Conservation (phyloP, 1,284 basidiomycete genomes). For the Fomitopsis palustris region DNA sequence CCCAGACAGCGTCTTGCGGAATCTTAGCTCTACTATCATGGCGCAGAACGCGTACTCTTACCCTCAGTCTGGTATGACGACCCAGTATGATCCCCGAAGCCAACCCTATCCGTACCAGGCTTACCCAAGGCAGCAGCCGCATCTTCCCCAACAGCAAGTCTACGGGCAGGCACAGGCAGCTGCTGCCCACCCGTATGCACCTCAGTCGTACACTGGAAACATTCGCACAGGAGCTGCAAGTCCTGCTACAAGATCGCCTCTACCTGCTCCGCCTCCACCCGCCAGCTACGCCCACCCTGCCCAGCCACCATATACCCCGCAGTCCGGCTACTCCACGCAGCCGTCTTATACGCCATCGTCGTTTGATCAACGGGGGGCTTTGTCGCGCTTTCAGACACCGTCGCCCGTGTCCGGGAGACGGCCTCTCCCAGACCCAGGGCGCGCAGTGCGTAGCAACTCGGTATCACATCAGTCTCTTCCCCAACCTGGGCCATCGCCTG, state of each 20-base stretch:
- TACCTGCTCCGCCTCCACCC: not conserved
- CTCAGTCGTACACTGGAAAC: not conserved
- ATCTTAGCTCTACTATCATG: not conserved
- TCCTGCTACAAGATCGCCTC: not conserved
- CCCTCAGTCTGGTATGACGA: not conserved
- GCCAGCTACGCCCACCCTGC: not conserved
- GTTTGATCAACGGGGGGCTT: not conserved
- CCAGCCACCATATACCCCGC: not conserved
- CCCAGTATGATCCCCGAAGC: conserved; percentile 1
- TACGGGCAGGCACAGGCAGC: not conserved
- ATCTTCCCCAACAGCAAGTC: not conserved
- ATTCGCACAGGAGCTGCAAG: not conserved
- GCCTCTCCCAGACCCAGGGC: conserved; percentile 20
- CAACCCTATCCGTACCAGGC: conserved; percentile 3
- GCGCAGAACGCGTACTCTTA: conserved; percentile 3
- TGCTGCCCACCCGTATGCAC: not conserved
- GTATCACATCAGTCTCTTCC: conserved; percentile 3
- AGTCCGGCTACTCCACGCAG: not conserved
- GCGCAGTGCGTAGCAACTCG: not conserved
- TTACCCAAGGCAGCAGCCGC: conserved; percentile 5
- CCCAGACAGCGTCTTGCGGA: too few relatives aligned
- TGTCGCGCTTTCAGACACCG: not conserved
- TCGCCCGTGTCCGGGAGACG: conserved; percentile 9
- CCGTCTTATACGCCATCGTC: not conserved
- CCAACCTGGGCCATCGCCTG: conserved; percentile 12